Conservation (phyloP, 1,284 basidiomycete species). For the Vanrija humicola region DNA sequence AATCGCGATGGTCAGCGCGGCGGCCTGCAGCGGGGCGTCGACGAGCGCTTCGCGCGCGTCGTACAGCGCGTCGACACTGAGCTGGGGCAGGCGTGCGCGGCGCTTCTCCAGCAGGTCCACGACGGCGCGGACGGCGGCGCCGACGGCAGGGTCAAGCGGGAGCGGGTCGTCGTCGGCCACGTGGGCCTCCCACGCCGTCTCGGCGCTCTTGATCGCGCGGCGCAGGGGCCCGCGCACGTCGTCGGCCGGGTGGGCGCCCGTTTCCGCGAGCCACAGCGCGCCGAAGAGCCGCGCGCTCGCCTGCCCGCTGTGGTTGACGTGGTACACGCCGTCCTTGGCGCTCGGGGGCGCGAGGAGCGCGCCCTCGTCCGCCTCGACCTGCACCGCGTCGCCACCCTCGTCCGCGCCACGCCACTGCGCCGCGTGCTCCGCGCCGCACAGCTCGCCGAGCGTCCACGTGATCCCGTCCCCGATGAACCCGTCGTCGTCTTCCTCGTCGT, state of each 20-base stretch:
- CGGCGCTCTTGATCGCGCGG: constrained; percentile 7
- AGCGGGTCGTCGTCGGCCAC: neutral
- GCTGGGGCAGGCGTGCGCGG: constrained; percentile 2
- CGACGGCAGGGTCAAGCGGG: neutral
- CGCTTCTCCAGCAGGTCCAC: neutral
- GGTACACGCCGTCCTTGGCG: constrained; percentile 9
- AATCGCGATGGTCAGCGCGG: constrained; percentile 41
- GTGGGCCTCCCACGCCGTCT: neutral
- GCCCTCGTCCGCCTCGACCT: constrained; percentile 2
- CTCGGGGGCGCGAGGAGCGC: constrained; percentile 6
- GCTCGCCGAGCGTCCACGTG: constrained; percentile 25
- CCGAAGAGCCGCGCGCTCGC: constrained; percentile 22
- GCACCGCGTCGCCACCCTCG: neutral
- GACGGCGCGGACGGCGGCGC: neutral
- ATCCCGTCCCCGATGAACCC: constrained; percentile 30
- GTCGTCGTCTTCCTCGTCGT: constrained; percentile 3
- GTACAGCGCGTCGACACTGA: constrained; percentile 22
- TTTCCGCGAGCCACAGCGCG: constrained; percentile 7
- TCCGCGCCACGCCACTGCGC: constrained; percentile 9
- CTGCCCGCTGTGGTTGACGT: constrained; percentile 24
- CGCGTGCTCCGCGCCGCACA: constrained; percentile 14
- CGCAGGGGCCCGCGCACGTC: constrained; percentile 20
- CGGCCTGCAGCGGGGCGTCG: constrained; percentile 18
- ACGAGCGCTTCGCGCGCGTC: constrained; percentile 27
- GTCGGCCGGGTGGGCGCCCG: neutral